These are phyloP conservation scores for Protostelium mycophagum DNA, from an alignment of 78 protist genomes.

Conservation along the genomic window DNA sequence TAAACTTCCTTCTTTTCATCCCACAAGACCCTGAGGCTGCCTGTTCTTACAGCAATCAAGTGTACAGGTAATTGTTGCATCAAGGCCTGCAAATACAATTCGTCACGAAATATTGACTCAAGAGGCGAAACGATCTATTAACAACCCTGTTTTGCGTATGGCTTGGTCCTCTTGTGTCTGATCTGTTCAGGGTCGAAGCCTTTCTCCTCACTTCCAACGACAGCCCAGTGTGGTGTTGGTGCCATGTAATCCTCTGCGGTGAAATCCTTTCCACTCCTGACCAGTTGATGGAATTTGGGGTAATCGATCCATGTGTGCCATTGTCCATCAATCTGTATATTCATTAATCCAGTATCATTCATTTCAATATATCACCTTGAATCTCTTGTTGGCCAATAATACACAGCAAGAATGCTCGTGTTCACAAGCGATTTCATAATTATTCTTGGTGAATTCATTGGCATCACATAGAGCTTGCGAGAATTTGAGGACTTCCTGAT, in stretches of 20 bases:
- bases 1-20: no score
- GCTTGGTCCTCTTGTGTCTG: conserved; percentile 11
- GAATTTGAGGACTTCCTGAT: conserved; percentile 48
- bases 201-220: conserved; percentile 28
- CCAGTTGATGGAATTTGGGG: conserved; percentile 57
- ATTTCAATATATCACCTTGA: neutral
- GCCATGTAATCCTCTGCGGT: conserved; percentile 19
- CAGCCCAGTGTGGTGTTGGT: conserved; percentile 71
- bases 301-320: conserved; percentile 94
- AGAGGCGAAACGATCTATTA: neutral
- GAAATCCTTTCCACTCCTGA: neutral
- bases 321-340: neutral
- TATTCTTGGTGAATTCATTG: neutral
- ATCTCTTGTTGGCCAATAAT: conserved; percentile 50
- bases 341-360: neutral
- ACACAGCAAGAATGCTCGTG: conserved; percentile 84
- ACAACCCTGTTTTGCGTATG: neutral
- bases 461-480: neutral
- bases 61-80: no score
- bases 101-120: no score
- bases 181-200: conserved; percentile 59
- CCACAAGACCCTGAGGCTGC: no score
- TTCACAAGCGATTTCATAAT: conserved; percentile 69
- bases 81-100: no score
- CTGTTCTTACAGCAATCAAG: no score